phyloP scores from a whole-genome alignment of 176 grass and related monocot genomes.

The Rhynchospora breviuscula region DNA sequence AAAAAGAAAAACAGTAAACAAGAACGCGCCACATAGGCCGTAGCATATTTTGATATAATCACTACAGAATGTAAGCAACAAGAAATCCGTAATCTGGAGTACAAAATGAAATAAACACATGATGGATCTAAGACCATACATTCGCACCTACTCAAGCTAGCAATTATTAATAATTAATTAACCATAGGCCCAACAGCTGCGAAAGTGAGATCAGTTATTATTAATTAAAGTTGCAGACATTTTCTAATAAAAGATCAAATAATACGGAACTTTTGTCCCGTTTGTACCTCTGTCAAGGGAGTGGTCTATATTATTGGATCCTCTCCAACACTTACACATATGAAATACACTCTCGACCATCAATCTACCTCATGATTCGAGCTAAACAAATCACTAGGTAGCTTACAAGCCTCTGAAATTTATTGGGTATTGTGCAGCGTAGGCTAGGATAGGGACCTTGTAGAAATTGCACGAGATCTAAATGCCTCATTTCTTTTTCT shows the following conservation, averaged over 20 bases:
- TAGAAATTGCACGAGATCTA: too few relatives aligned
- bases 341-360: too few relatives aligned
- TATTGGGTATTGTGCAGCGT: not conserved
- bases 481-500: too few relatives aligned
- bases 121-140: not conserved
- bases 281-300: not conserved
- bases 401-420: not conserved
- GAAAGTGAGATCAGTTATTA: not conserved
- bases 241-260: not conserved
- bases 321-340: not conserved
- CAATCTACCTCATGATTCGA: not conserved
- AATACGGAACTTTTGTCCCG: not conserved
- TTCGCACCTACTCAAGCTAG: slow-evolving; percentile 3
- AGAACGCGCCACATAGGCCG: too few relatives aligned
- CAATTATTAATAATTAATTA: slow-evolving; percentile 13
- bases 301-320: not conserved
- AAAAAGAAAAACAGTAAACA: too few relatives aligned
- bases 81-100: not conserved
- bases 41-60: too few relatives aligned
- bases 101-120: slow-evolving; percentile 22
- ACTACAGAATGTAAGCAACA: not conserved
- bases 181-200: not conserved
- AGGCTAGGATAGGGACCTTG: not conserved
- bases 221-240: not conserved
- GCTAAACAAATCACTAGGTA: not conserved